Conservation (phyloP, 768 basidiomycete genomes). For the Boletus tylopilopsis region DNA sequence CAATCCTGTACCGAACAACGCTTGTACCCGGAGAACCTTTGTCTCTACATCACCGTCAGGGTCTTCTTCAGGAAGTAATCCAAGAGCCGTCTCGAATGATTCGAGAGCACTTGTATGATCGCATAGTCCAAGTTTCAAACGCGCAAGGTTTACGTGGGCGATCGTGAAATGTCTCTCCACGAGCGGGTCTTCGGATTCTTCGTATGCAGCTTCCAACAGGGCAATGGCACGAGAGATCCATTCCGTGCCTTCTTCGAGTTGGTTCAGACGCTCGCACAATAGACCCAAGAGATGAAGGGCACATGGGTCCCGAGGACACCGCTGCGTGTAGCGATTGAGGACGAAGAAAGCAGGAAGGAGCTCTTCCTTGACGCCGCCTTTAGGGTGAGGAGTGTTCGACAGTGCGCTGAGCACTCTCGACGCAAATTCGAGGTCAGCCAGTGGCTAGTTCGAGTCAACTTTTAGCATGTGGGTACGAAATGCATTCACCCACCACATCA, state of each 20-base stretch:
- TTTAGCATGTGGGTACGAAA: neutral
- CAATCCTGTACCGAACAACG: slow-evolving; percentile 68
- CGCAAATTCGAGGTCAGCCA: slow-evolving; percentile 78
- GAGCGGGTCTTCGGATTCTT: slow-evolving; percentile 74
- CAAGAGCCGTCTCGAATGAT: slow-evolving; percentile 69
- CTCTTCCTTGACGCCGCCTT: slow-evolving; percentile 34
- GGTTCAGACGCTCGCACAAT: slow-evolving; percentile 80
- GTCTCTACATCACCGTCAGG: slow-evolving; percentile 32
- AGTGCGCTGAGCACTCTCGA: slow-evolving; percentile 49
- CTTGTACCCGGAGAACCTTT: slow-evolving; percentile 52
- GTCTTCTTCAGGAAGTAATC: slow-evolving; percentile 56
- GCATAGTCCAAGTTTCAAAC: slow-evolving; percentile 60
- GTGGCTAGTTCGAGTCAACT: slow-evolving; percentile 50
- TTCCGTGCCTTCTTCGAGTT: slow-evolving; percentile 54
- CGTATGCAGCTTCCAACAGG: slow-evolving; percentile 84
- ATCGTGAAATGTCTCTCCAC: slow-evolving; percentile 79
- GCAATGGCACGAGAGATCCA: slow-evolving; percentile 59
- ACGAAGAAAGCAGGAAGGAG: slow-evolving; percentile 80
- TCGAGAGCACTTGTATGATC: slow-evolving; percentile 61
- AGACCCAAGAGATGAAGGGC: slow-evolving; percentile 83
- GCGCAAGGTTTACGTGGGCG: slow-evolving; percentile 78
- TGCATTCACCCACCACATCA: slow-evolving; percentile 47
- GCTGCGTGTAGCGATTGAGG: slow-evolving; percentile 69
- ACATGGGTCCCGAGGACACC: slow-evolving; percentile 62
- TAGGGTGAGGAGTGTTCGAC: slow-evolving; percentile 19